These are phyloP conservation scores for Candida anglica DNA, from an alignment of 805 yeast genomes.

Conservation along the genomic window DNA sequence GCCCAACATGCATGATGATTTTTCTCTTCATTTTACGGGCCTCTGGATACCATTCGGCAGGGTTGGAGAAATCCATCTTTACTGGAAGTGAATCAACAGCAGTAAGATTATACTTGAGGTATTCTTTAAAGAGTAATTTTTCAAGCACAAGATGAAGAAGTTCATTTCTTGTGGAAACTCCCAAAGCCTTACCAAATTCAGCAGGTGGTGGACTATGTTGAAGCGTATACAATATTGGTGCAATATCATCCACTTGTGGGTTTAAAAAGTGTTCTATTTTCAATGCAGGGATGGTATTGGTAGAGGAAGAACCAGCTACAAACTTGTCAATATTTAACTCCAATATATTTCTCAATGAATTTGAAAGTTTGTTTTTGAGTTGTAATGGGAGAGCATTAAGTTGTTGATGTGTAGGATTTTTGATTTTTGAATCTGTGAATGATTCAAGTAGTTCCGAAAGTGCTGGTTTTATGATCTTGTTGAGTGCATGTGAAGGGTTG, in stretches of 20 bases:
- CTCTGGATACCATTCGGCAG: slow-evolving; percentile 70
- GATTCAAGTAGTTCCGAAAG: too few relatives aligned
- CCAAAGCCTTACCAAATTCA: slow-evolving; percentile 12
- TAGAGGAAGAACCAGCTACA: too few relatives aligned
- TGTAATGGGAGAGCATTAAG: too few relatives aligned
- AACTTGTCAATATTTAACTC: too few relatives aligned
- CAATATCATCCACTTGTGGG: slow-evolving; percentile 20
- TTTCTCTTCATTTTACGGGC: slow-evolving; percentile 79
- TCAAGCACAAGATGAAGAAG: slow-evolving; percentile 17
- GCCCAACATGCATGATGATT: slow-evolving; percentile 92
- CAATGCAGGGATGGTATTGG: too few relatives aligned
- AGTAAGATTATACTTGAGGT: slow-evolving; percentile 10
- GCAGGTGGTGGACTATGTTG: slow-evolving; percentile 15
- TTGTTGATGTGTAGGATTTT: too few relatives aligned
- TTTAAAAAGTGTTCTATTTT: slow-evolving; percentile 18
- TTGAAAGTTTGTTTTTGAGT: too few relatives aligned
- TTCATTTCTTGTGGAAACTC: slow-evolving; percentile 14
- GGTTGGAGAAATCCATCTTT: slow-evolving; percentile 28
- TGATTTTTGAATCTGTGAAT: too few relatives aligned
- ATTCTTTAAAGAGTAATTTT: slow-evolving; percentile 20
- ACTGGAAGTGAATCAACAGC: slow-evolving; percentile 5
- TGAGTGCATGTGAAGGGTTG: too few relatives aligned
- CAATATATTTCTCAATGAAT: too few relatives aligned
- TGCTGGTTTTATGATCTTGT: too few relatives aligned
- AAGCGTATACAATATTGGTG: slow-evolving; percentile 15